A percentile compares a stretch with the other conserved stretches of the same genome.
These are phyloP conservation scores for Phalaenopsis aphrodite DNA, from an alignment of 106 monocot genomes.

Conservation along the genomic window DNA sequence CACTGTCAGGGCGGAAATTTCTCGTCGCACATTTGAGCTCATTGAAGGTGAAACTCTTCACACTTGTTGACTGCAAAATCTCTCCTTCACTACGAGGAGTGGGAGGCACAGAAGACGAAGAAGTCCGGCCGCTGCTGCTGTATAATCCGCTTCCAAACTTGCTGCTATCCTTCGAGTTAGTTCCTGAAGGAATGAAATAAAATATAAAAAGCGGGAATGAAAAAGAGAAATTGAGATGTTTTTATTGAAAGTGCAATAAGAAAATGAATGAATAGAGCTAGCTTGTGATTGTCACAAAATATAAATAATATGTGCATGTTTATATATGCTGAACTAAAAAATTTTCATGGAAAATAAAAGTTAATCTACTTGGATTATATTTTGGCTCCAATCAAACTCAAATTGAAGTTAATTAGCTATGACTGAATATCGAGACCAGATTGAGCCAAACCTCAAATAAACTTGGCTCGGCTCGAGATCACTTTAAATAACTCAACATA, in stretches of 20 bases:
- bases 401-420: too few species aligned
- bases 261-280: not conserved
- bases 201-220: not conserved
- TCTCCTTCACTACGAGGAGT: slow-evolving; percentile 52
- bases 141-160: slow-evolving; percentile 21
- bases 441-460: too few species aligned
- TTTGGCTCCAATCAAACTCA: too few species aligned
- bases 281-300: not conserved
- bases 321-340: too few species aligned
- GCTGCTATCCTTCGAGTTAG: slow-evolving; percentile 23
- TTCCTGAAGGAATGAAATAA: slow-evolving; percentile 14
- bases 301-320: not conserved
- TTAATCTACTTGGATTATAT: too few species aligned
- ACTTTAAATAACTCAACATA: too few species aligned
- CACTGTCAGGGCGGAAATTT: slow-evolving; percentile 73
- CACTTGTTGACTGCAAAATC: slow-evolving; percentile 47
- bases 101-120: slow-evolving; percentile 33
- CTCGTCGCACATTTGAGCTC: slow-evolving; percentile 58
- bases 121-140: slow-evolving; percentile 35
- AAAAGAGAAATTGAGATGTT: not conserved
- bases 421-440: too few species aligned
- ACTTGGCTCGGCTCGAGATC: too few species aligned
- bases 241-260: not conserved
- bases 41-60: slow-evolving; percentile 48
- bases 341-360: too few species aligned